Evolutionary conservation across 176 grass and related monocot genomes (phyloP), one percentile per base, ranked within the genome.

Genomic region (Chrysopogon serrulatus): DNA sequence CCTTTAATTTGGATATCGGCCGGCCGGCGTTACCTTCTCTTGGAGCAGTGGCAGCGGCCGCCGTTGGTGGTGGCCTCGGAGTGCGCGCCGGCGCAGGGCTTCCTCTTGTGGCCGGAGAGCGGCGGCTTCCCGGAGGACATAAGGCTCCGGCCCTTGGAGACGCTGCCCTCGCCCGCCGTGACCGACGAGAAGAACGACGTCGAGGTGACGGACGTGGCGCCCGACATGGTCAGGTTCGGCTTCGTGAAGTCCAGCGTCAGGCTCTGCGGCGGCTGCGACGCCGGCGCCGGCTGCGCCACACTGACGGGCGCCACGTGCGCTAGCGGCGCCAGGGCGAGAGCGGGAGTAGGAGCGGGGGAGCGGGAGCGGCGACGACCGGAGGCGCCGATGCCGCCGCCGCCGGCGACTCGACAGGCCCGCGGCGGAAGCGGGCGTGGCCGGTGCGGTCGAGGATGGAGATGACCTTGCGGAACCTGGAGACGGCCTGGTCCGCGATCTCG

Each of bases 161-260:
- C 93, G 93, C 93, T 98, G 1, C 93, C 93, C 26, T 98, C 96
- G 73, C 96, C 96, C 27, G 85, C 96, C 23, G 93, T 95, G 28
- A 98, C 78, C 5, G 96, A 92, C 1, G 96, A 98, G 85, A 98
- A 91, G 72, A 98, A 95, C 0, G 93, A 94, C 2, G 84, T 94
- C 14, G 93, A 98, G 19, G 91, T 95, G 61, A 84, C 87, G 21
- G 96, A 98, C 21, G 88, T 88, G 41, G 96, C 87, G 10, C 56
- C 73, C 21, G 96, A 98, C 82, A 88, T 77, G 80, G 60, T 35
- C 33, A 88, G 72, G 80, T 87, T 93, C 8, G 93, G 93, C 76
- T 92, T 95, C 10, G 93, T 95, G 87, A 98, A 98, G 78, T 98
- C 96, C 18, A 98, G 87, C 43, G 93, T 98, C 36, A 98, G 72